Base-by-base conservation (phyloP, 257 asterid species). In the Rehmannia glutinosa region DNA sequence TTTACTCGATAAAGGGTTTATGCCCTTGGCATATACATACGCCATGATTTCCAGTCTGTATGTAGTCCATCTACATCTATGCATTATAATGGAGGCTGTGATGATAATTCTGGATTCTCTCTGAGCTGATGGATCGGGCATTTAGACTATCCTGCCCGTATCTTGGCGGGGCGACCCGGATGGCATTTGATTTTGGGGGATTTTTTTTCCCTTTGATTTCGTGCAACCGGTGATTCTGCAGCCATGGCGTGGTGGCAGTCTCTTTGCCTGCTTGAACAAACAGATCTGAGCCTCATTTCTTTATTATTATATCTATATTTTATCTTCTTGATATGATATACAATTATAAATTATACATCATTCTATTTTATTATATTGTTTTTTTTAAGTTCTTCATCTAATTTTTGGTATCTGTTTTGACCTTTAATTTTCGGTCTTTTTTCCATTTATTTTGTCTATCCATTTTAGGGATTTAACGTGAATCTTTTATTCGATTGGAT, bases 131-230 rank as follows among this genome's bases (percentile, higher is more conserved):
- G 74, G 38, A 41, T 45, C 33, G 25, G 72, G 72, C 24, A 46
- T 5, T 32, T 45, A 55, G 70, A 41, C 12, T 2, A 13, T 13
- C 66, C 70, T 33, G 13, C 72, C 69, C 78, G 82, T 77, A 77
- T 66, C 78, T 77, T 72, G 81, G 78, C 72, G 75, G 75, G 77
- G 77, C 75, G 66, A 66, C 72, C 75, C 78, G 77, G 81, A 72
- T 30, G 82, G 75, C 73, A 1, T 32, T 3, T 13, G 25, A 10
- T 20, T 6, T 41, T 23, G 43, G 24, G 68, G 38, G n/a, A n/a
- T n/a, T n/a, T n/a, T n/a, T n/a, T n/a, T n/a, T n/a, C n/a, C n/a
- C n/a, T n/a, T n/a, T n/a, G n/a, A n/a, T n/a, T n/a, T n/a, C n/a
- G n/a, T 24, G 66, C 73, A 56, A 56, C 66, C 50, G 73, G 66